phyloP scores from a whole-genome alignment of 768 basidiomycete species.

The Suillus tomentosus region DNA sequence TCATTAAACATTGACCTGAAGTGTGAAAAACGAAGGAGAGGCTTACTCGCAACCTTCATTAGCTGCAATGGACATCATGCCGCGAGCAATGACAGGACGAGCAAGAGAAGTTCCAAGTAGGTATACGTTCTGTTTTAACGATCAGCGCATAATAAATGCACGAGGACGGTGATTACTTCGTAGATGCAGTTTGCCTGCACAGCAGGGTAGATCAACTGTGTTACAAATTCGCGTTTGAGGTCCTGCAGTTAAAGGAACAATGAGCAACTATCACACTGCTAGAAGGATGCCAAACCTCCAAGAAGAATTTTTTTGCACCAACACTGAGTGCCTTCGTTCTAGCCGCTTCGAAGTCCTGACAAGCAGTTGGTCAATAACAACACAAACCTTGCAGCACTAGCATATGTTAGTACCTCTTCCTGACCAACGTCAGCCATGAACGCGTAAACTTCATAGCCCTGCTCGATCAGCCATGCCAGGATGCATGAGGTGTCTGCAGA shows the following conservation, averaged over 20 bases:
- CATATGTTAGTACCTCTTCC: constrained; percentile 61
- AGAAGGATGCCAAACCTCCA: constrained; percentile 53
- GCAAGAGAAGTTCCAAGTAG: constrained; percentile 97
- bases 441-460: constrained; percentile 95
- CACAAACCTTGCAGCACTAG: background rate
- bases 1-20: background rate
- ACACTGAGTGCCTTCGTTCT: constrained; percentile 85
- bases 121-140: constrained; percentile 74
- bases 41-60: constrained; percentile 94
- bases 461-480: constrained; percentile 97
- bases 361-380: constrained; percentile 12
- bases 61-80: constrained; percentile 94
- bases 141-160: background rate
- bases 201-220: constrained; percentile 96
- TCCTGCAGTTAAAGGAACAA: constrained; percentile 53
- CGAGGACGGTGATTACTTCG: constrained; percentile 56
- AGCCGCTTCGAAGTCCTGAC: constrained; percentile 91
- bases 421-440: constrained; percentile 98
- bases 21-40: background rate
- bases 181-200: constrained; percentile 99
- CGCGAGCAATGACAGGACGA: constrained; percentile 97
- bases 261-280: constrained; percentile 9
- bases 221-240: constrained; percentile 91
- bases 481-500: constrained; percentile 96
- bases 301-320: constrained; percentile 94